Evolutionary conservation across 2,329 filamentous ascomycete species (phyloP).

Genomic region (Ophiobolus disseminans): DNA sequence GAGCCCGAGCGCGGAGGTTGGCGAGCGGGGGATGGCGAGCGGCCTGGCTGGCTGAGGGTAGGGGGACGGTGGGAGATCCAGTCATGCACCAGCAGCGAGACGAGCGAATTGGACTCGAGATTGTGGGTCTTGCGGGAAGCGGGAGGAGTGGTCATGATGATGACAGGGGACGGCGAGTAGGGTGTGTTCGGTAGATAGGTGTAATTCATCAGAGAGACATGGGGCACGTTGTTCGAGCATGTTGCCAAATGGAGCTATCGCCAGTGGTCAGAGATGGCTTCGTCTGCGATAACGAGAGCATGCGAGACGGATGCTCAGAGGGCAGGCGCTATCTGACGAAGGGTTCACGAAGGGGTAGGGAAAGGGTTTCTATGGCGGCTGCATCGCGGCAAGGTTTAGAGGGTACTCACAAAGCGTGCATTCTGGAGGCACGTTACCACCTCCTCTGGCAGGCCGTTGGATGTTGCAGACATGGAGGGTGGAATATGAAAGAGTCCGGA

Average conservation of each 20-base stretch:
- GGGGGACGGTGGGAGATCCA: slow-evolving; percentile 95
- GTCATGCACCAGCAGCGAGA: slow-evolving; percentile 95
- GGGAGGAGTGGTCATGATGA: slow-evolving; percentile 89
- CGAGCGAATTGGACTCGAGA: slow-evolving; percentile 80
- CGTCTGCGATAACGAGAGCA: not conserved
- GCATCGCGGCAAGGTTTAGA: not conserved
- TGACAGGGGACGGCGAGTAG: slow-evolving; percentile 69
- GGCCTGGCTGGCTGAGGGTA: slow-evolving; percentile 63
- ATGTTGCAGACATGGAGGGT: slow-evolving; percentile 38
- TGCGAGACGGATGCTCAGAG: not conserved
- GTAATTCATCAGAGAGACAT: slow-evolving; percentile 98
- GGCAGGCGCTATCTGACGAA: not conserved
- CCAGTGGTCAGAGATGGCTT: slow-evolving; percentile 7
- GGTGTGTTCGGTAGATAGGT: slow-evolving; percentile 84
- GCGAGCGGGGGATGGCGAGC: slow-evolving; percentile 68
- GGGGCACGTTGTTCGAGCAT: slow-evolving; percentile 79
- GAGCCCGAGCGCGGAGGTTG: slow-evolving; percentile 64
- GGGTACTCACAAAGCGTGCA: slow-evolving; percentile 78
- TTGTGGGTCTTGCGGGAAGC: slow-evolving; percentile 82
- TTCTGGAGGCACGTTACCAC: slow-evolving; percentile 93
- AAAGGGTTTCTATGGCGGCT: not conserved
- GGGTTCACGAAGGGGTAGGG: slow-evolving; percentile 8
- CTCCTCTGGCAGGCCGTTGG: slow-evolving; percentile 76
- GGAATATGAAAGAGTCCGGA: no score
- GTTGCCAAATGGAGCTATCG: slow-evolving; percentile 91